Conservation (phyloP, 257 asterid genomes). For the Coffea eugenioides region DNA sequence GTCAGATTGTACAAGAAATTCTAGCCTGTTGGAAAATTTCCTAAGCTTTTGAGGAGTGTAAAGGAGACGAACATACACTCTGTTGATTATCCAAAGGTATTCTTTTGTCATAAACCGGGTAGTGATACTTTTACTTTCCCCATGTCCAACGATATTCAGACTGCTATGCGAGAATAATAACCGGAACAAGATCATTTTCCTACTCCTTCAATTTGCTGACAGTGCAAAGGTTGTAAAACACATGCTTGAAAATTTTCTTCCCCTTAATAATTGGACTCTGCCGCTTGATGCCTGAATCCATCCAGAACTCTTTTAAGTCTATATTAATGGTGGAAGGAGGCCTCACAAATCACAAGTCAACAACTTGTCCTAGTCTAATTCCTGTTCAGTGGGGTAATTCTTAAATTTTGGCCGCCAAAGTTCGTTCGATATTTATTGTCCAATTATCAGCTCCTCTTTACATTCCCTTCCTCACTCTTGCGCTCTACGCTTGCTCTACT, state of each 20-base stretch:
- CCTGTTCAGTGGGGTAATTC: background rate
- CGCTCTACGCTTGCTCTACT: background rate
- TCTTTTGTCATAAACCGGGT: background rate
- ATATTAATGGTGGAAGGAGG: background rate
- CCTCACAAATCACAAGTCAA: conserved; percentile 8
- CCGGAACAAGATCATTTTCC: too few species aligned
- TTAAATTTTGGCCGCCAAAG: conserved; percentile 12
- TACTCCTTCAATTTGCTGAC: too few species aligned
- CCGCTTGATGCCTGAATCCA: background rate
- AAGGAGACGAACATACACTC: too few species aligned
- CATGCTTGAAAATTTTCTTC: background rate
- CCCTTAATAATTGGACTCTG: background rate
- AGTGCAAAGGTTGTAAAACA: too few species aligned
- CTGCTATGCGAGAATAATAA: too few species aligned
- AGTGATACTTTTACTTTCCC: too few species aligned
- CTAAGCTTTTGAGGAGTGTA: too few species aligned
- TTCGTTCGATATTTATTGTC: background rate
- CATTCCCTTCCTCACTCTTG: background rate
- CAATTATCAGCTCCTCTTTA: background rate
- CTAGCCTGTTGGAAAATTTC: too few species aligned
- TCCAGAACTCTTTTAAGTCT: background rate
- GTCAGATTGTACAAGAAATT: too few species aligned
- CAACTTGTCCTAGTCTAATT: background rate
- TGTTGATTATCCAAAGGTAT: background rate
- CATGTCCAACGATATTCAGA: too few species aligned